These are phyloP conservation scores for Achaetomiella virescens DNA, from an alignment of 495 filamentous ascomycete genomes.

Conservation along the genomic window DNA sequence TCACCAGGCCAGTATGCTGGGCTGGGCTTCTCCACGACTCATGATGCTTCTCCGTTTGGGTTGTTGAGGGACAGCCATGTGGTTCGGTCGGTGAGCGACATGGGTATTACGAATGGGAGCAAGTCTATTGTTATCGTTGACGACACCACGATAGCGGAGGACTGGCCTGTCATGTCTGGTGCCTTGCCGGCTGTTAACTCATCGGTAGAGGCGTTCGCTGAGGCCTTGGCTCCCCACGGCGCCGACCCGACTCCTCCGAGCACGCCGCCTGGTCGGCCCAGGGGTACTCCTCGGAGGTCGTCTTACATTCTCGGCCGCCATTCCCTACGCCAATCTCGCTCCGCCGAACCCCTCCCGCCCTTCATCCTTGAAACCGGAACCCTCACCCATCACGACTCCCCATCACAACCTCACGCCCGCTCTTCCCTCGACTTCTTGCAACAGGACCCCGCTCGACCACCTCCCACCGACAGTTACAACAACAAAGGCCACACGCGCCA, in stretches of 20 bases:
- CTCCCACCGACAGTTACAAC: slow-evolving; percentile 23
- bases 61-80: slow-evolving; percentile 3
- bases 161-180: slow-evolving; percentile 41
- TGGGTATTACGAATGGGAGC: slow-evolving; percentile 66
- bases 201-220: slow-evolving; percentile 45
- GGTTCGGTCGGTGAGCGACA: slow-evolving; percentile 37
- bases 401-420: slow-evolving; percentile 27
- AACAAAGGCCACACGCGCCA: slow-evolving; percentile 32
- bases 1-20: slow-evolving; percentile 13
- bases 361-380: slow-evolving; percentile 36
- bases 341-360: slow-evolving; percentile 31
- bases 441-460: slow-evolving; percentile 24
- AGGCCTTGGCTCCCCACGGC: slow-evolving; percentile 39
- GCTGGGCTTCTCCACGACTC: slow-evolving; percentile 36
- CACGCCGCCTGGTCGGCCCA: slow-evolving; percentile 41
- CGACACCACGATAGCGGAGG: slow-evolving; percentile 45
- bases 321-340: slow-evolving; percentile 24
- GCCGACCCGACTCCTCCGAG: slow-evolving; percentile 47
- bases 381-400: slow-evolving; percentile 20
- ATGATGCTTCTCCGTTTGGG: slow-evolving; percentile 27
- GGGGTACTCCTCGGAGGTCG: slow-evolving; percentile 43
- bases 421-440: slow-evolving; percentile 30
- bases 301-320: slow-evolving; percentile 47
- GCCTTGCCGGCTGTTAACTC: slow-evolving; percentile 38
- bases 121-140: slow-evolving; percentile 87